A percentile compares a stretch with the other conserved stretches of the same genome.
Evolutionary conservation across 371 early-diverging fungal species (phyloP).

Genomic region (Apophysomyces ossiformis): DNA sequence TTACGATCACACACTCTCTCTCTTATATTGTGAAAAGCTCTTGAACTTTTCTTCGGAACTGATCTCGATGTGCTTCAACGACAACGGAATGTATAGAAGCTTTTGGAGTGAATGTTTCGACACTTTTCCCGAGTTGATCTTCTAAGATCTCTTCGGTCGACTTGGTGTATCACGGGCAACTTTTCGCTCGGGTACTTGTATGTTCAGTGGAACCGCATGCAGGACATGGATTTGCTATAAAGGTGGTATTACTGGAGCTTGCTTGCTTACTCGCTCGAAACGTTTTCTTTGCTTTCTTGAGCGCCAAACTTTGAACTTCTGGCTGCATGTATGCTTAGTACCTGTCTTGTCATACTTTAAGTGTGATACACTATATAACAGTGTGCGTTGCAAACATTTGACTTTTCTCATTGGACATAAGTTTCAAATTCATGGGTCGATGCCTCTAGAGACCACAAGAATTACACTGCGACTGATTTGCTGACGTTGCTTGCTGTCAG

Average conservation of each 20-base stretch:
- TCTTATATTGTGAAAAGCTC: too few species aligned
- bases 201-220: too few species aligned
- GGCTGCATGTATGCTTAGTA: not conserved
- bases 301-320: not conserved
- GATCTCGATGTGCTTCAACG: not conserved
- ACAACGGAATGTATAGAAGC: not conserved
- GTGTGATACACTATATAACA: not conserved
- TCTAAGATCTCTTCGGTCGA: not conserved
- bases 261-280: not conserved
- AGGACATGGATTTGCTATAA: too few species aligned
- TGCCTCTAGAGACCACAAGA: not conserved
- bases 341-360: not conserved
- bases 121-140: not conserved
- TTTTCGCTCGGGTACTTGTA: too few species aligned
- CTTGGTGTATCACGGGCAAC: not conserved
- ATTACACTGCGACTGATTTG: too few species aligned
- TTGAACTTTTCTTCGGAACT: too few species aligned
- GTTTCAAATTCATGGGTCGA: not conserved
- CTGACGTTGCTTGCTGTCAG: too few species aligned
- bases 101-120: not conserved
- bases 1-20: too few species aligned
- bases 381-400: not conserved
- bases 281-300: not conserved
- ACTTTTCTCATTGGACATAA: not conserved
- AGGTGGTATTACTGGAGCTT: too few species aligned